phyloP scores from a whole-genome alignment of 768 basidiomycete genomes.

The Scleroderma citrinum region DNA sequence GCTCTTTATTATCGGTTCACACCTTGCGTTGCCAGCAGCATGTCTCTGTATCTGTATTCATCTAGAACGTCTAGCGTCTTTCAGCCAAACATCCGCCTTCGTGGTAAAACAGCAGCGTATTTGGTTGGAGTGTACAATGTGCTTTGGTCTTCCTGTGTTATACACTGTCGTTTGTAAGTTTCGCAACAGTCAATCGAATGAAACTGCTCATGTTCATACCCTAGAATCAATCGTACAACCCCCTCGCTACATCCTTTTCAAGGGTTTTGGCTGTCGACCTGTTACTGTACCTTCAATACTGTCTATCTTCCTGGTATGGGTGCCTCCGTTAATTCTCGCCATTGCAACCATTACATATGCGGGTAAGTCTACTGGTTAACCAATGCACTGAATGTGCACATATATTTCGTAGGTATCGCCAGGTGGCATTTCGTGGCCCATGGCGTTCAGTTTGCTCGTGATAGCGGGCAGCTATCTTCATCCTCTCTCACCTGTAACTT shows the following conservation, averaged over 20 bases:
- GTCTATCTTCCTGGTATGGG: conserved; percentile 30
- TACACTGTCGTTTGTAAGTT: conserved; percentile 56
- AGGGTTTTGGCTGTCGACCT: conserved; percentile 38
- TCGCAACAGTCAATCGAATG: no score
- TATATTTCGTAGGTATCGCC: conserved; percentile 29
- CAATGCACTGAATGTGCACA: neutral
- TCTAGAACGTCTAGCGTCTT: conserved; percentile 50
- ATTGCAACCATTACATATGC: conserved; percentile 26
- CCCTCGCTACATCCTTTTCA: conserved; percentile 37
- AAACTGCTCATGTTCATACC: no score
- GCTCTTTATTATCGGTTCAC: conserved; percentile 45
- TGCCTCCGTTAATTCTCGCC: conserved; percentile 32
- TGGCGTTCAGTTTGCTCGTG: conserved; percentile 42
- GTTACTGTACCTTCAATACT: conserved; percentile 25
- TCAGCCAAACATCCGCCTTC: conserved; percentile 27
- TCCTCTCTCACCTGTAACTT: conserved; percentile 37
- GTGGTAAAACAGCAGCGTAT: conserved; percentile 36
- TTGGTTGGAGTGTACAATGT: conserved; percentile 42
- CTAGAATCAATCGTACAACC: conserved; percentile 38
- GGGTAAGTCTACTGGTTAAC: conserved; percentile 23
- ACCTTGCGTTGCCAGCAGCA: conserved; percentile 53
- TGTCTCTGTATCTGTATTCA: conserved; percentile 50
- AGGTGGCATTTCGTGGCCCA: conserved; percentile 41
- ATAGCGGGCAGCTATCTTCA: conserved; percentile 22
- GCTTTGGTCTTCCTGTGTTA: conserved; percentile 48